A percentile compares a stretch with the other conserved stretches of the same genome.
These are phyloP conservation scores for Tylopilus balloui DNA, from an alignment of 768 basidiomycete species.

Conservation along the genomic window DNA sequence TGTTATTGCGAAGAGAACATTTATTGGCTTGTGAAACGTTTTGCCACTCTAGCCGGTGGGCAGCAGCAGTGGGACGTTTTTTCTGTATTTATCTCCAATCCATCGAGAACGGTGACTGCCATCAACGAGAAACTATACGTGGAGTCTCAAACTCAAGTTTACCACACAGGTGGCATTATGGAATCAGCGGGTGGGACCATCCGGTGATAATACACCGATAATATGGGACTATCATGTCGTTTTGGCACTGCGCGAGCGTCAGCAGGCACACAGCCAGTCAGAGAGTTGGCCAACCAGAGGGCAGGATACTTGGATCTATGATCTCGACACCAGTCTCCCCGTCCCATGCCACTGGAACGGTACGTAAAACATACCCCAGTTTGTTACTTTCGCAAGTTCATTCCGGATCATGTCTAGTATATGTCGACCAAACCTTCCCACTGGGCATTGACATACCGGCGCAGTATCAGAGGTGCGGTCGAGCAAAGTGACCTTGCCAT, in stretches of 20 bases:
- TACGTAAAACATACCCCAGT: constrained; percentile 21
- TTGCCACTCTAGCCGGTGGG: constrained; percentile 32
- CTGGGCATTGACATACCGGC: constrained; percentile 25
- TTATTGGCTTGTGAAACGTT: constrained; percentile 50
- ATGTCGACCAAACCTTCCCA: constrained; percentile 44
- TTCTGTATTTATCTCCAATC: constrained; percentile 65
- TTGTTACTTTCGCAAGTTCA: constrained; percentile 9
- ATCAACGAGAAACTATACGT: background rate
- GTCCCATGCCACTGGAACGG: constrained; percentile 52
- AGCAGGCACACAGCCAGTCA: background rate
- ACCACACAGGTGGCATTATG: constrained; percentile 56
- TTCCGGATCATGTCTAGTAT: constrained; percentile 36
- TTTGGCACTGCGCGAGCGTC: constrained; percentile 43
- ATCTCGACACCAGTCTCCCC: constrained; percentile 54
- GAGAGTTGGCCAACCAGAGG: constrained; percentile 1
- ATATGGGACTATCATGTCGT: constrained; percentile 79
- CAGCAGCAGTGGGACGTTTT: constrained; percentile 44
- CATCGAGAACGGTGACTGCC: constrained; percentile 46
- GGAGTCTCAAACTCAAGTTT: constrained; percentile 6
- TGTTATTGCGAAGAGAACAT: constrained; percentile 75
- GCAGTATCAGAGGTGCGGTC: constrained; percentile 43
- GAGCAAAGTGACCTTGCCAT: constrained; percentile 1
- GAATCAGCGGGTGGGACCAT: constrained; percentile 47
- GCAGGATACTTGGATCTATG: constrained; percentile 55
- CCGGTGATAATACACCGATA: constrained; percentile 36